Evolutionary conservation across 345 rosid genomes (phyloP), one percentile per base, ranked within the genome.

Genomic region (Hibiscus syriacus): DNA sequence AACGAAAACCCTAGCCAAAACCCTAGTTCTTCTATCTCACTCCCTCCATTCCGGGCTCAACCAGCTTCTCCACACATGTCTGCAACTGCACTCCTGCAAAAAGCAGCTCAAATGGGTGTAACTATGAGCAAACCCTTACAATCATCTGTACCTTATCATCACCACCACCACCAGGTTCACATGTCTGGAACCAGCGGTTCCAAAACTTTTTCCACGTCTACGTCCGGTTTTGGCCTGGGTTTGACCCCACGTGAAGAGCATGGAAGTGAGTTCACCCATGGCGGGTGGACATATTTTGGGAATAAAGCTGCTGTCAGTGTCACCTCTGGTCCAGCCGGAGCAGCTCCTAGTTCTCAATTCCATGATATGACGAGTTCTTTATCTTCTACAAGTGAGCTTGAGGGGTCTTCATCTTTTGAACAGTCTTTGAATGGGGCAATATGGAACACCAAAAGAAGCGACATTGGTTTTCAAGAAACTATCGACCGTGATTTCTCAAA

Each of bases 51-150:
- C 49, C 74, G 60, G 55, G 58, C 46, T 13, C 43, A 66, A 2
- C 8, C 48, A 36, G 67, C 67, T 25, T 17, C 43, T 36, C 69
- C 80, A 49, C 80, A 84, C 73, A 84, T 86, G 92, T 88, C 97
- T 20, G 95, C 97, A 23, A 90, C 97, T 14, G 89, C 95, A n/a
- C 82, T 90, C 54, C 64, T 90, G 61, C 97, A 90, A 34, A 90
- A 79, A 76, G 97, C 97, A 2, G 95, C 89, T 8, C 92, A 90
- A 72, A 83, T 86, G 85, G 97, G 97, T 13, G 86, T 92, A 10
- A 86, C 90, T n/a, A 84, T 86, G 74, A 79, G 83, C 81, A 80
- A 14, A 27, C 69, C 74, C 57, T 70, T 71, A 43, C 58, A 30
- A 49, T 66, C 70, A 34, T 56, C 45, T 43, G 32, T n/a, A 2